These are phyloP conservation scores for Eimeria praecox DNA, from an alignment of 169 alveolate species.

Conservation along the genomic window DNA sequence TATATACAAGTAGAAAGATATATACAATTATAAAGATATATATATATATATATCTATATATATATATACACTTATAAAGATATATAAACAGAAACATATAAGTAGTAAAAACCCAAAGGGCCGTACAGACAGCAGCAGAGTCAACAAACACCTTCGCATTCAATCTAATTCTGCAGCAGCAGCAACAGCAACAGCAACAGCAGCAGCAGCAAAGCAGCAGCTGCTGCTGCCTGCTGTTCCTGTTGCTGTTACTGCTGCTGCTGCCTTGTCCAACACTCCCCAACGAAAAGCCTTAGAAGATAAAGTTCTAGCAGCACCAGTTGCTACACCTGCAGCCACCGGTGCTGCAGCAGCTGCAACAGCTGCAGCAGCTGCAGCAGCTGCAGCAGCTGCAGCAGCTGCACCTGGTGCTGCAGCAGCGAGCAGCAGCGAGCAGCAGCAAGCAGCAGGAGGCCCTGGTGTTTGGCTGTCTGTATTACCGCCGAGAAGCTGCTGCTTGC, in stretches of 20 bases:
- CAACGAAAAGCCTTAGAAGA: neutral
- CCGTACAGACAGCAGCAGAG: neutral
- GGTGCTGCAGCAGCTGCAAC: neutral
- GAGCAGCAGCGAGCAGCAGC: neutral
- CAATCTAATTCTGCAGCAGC: neutral
- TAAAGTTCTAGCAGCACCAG: conserved; percentile 10
- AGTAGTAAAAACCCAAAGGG: neutral
- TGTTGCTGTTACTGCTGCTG: neutral
- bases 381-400: neutral
- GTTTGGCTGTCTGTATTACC: neutral
- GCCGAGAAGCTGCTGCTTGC: neutral
- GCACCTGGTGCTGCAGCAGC: neutral
- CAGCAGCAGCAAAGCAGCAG: neutral
- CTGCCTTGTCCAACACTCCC: neutral
- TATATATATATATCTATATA: no score
- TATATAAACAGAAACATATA: neutral
- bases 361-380: neutral
- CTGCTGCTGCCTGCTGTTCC: neutral
- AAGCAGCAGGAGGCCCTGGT: neutral
- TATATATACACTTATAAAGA: neutral
- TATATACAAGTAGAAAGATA: neutral
- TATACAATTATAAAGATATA: no score
- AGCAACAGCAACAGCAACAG: neutral
- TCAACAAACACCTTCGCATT: neutral
- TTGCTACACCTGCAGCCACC: neutral